Evolutionary conservation across 495 filamentous ascomycete genomes (phyloP), one percentile per base, ranked within the genome.

Genomic region (Lophium mytilinum): DNA sequence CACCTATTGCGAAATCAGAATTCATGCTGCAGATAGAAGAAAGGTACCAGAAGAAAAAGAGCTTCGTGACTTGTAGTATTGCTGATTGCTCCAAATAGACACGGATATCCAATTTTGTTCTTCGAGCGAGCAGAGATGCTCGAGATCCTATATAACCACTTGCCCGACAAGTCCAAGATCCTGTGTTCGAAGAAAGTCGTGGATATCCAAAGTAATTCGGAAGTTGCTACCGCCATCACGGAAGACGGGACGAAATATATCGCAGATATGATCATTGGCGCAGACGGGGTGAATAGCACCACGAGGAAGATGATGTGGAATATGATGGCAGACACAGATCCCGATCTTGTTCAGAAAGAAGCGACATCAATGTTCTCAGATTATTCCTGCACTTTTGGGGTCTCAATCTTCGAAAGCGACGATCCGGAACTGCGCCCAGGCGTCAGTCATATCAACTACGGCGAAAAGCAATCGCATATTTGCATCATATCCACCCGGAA

Each of bases 111-210:
- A 14, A 56, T 71, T 6, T 52, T 48, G n/a, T 68, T 70, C 54
- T 64, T 69, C 36, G 68, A 64, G 51, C 70, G 73, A 33, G 70
- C 52, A 40, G 58, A 62, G 12, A 56, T 75, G 18, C 64, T 77
- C 14, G 56, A 65, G 24, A 57, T 63, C 30, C 64, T 79, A 3
- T 72, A 70, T 47, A 50, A 66, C n/a, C 63, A 43, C 47, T 56
- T 77, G 5, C 58, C 66, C n/a, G 67, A 70, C 6, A 64, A 64
- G 37, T 58, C 58, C 9, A 69, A 73, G 51, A 56, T 74, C 21
- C 63, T 66, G n/a, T 37, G 65, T 6, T 53, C 50, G 24, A 75
- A 76, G 57, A 61, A 55, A 19, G 69, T 78, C 7, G 48, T 47
- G 24, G 53, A 53, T 34, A 56, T 69, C 39, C 39, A 41, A 17